These are phyloP conservation scores for Camellia granthamiana DNA, from an alignment of 148 eudicot genomes.

Conservation along the genomic window DNA sequence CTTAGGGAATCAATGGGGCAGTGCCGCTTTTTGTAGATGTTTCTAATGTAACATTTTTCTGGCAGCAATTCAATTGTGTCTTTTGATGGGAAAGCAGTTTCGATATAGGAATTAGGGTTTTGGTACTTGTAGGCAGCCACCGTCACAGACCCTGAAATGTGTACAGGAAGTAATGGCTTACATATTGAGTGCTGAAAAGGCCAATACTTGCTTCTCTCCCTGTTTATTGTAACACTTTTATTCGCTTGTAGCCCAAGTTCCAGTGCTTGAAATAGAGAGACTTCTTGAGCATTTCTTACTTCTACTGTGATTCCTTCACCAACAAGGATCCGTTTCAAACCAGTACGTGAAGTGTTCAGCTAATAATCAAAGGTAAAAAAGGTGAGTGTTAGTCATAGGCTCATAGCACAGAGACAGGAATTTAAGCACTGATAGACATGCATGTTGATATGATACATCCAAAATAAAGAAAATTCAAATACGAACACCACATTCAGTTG, in stretches of 20 bases:
- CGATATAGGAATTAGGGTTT: slow-evolving; percentile 29
- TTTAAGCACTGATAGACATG: background rate
- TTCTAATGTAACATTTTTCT: slow-evolving; percentile 40
- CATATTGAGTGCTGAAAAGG: slow-evolving; percentile 32
- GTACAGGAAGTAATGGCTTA: slow-evolving; percentile 38
- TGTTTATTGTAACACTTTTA: slow-evolving; percentile 14
- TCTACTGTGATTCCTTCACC: slow-evolving; percentile 57
- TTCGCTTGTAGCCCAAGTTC: slow-evolving; percentile 24
- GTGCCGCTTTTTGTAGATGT: slow-evolving; percentile 21
- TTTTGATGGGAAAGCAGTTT: slow-evolving; percentile 24
- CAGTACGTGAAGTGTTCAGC: slow-evolving; percentile 46
- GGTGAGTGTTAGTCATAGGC: slow-evolving; percentile 8
- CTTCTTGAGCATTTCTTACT: slow-evolving; percentile 45
- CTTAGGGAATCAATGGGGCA: slow-evolving; percentile 32
- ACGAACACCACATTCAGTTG: background rate
- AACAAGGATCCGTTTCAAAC: slow-evolving; percentile 48
- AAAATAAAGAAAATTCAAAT: background rate
- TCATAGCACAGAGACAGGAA: background rate
- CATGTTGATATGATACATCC: background rate
- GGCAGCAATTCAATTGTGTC: slow-evolving; percentile 47
- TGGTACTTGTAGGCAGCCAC: slow-evolving; percentile 41
- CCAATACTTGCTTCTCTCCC: slow-evolving; percentile 14
- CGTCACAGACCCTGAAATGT: slow-evolving; percentile 46
- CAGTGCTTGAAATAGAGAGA: slow-evolving; percentile 32
- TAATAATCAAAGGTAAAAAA: slow-evolving; percentile 20